phyloP scores from a whole-genome alignment of 345 rosid species.

The Isatis tinctoria region DNA sequence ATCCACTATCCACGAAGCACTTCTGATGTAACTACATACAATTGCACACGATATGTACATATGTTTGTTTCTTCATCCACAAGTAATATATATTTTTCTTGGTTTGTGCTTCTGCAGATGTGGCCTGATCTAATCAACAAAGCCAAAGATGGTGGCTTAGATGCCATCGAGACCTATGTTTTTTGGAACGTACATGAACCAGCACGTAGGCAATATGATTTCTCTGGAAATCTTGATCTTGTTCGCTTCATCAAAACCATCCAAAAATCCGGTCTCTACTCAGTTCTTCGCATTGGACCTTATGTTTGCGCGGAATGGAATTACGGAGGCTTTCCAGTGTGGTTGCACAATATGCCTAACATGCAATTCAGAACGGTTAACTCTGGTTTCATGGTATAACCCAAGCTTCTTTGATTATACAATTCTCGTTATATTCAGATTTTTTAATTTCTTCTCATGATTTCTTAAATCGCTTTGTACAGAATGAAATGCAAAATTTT shows the following conservation, averaged over 20 bases:
- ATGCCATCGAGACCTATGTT: constrained; percentile 59
- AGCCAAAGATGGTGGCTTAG: constrained; percentile 62
- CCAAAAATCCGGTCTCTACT: constrained; percentile 45
- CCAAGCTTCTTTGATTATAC: neutral
- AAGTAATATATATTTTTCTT: neutral
- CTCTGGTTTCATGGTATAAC: constrained; percentile 40
- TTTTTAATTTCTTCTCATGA: neutral
- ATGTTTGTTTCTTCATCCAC: neutral
- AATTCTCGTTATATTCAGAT: neutral
- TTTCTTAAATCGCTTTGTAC: neutral
- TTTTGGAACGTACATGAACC: constrained; percentile 74
- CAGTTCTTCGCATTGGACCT: constrained; percentile 62
- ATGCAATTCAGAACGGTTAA: constrained; percentile 38
- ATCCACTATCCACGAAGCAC: constrained; percentile 71
- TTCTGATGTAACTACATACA: constrained; percentile 32
- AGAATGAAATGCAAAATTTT: constrained; percentile 75
- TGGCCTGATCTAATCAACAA: constrained; percentile 61
- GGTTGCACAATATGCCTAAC: constrained; percentile 45
- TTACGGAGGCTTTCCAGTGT: constrained; percentile 66
- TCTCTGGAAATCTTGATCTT: constrained; percentile 46
- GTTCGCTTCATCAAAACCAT: constrained; percentile 57
- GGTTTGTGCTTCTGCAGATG: constrained; percentile 38
- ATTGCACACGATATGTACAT: neutral
- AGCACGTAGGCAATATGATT: constrained; percentile 47
- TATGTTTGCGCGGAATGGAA: constrained; percentile 76